Conservation (phyloP, 1,139 yeast species). For the Nakaseomyces kungkrabaensis region DNA sequence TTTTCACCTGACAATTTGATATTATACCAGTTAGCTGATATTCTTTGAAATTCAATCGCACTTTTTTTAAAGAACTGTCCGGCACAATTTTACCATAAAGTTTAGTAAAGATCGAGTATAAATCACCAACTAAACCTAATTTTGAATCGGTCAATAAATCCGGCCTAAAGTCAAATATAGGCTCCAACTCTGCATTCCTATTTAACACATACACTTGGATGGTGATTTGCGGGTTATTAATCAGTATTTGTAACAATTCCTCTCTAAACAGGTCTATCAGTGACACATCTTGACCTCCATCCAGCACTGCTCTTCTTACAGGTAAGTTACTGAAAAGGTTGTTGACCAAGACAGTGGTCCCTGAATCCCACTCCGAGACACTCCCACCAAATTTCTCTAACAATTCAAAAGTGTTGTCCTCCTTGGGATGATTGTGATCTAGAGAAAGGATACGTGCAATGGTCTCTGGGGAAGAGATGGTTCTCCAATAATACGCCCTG, state of each 20-base stretch:
- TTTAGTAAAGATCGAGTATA: neutral
- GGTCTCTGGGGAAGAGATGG: neutral
- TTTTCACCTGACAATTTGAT: conserved; percentile 27
- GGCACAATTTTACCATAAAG: conserved; percentile 16
- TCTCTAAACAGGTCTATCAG: conserved; percentile 31
- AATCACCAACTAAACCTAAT: neutral
- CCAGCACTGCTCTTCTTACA: conserved; percentile 38
- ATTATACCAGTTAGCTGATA: conserved; percentile 29
- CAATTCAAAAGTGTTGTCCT: neutral
- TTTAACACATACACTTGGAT: neutral
- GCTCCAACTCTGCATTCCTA: neutral
- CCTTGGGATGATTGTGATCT: conserved; percentile 3
- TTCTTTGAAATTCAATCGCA: conserved; percentile 20
- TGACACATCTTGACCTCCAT: conserved; percentile 18
- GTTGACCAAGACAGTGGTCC: conserved; percentile 42
- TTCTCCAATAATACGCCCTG: conserved; percentile 5
- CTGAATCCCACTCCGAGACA: conserved; percentile 24
- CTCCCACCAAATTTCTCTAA: neutral
- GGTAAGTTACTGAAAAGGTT: conserved; percentile 48
- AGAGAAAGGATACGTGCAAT: neutral
- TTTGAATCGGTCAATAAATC: neutral
- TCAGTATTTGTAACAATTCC: conserved; percentile 31
- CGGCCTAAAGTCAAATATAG: neutral
- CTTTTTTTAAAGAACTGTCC: conserved; percentile 14
- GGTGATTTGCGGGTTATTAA: conserved; percentile 26